A percentile compares a stretch with the other conserved stretches of the same genome.
Conservation (phyloP, 306 rosid genomes). For the Dalbergia cochinchinensis region DNA sequence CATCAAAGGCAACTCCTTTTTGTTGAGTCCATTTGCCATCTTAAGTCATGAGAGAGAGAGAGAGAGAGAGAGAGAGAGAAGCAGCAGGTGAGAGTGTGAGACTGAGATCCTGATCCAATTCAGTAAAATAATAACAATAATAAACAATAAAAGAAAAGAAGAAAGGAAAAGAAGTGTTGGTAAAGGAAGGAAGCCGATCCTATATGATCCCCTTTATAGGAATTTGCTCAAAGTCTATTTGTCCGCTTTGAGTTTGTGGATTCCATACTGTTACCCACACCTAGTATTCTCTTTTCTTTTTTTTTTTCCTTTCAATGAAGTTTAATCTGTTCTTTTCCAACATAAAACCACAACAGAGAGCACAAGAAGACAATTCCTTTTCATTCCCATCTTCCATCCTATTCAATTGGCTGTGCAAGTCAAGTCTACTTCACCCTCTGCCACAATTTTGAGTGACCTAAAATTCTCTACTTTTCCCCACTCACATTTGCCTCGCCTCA, state of each 20-base stretch:
- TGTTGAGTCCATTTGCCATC: neutral
- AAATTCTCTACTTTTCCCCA: conserved; percentile 7
- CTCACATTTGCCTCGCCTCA: no score
- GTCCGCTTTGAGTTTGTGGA: conserved; percentile 75
- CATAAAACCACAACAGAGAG: conserved; percentile 50
- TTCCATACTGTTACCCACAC: conserved; percentile 56
- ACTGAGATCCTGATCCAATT: conserved; percentile 59
- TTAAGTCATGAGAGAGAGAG: no score
- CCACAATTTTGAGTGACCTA: conserved; percentile 37
- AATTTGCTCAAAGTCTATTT: conserved; percentile 73
- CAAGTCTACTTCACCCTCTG: conserved; percentile 48
- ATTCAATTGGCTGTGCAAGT: conserved; percentile 44
- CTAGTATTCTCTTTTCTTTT: neutral
- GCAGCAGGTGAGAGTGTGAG: conserved; percentile 59
- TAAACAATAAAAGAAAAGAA: neutral
- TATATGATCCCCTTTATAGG: conserved; percentile 61
- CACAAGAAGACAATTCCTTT: conserved; percentile 56
- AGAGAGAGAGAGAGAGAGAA: conserved; percentile 30
- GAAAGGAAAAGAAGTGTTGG: conserved; percentile 43
- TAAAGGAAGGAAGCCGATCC: conserved; percentile 40
- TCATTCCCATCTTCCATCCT: conserved; percentile 46
- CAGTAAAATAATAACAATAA: conserved; percentile 10
- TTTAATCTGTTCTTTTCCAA: conserved; percentile 49
- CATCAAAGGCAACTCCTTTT: neutral
- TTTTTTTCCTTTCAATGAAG: neutral